A percentile compares a stretch with the other conserved stretches of the same genome.
Evolutionary conservation across 2,329 filamentous ascomycete genomes (phyloP).

Genomic region (Waltergamsia citrina): DNA sequence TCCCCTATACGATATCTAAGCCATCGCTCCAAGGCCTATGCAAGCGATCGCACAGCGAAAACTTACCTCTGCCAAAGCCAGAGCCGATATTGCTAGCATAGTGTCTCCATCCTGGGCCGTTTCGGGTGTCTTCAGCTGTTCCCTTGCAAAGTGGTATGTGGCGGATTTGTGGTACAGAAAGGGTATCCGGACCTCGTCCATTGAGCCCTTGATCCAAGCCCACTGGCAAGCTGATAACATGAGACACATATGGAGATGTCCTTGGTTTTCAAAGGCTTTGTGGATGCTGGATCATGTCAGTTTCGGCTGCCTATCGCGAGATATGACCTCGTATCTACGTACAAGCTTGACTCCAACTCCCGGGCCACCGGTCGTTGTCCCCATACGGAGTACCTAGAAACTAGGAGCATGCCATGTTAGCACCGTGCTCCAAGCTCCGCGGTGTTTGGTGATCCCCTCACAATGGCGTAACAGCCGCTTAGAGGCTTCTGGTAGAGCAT

Average conservation of each 20-base stretch:
- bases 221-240: slow-evolving; percentile 34
- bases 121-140: slow-evolving; percentile 27
- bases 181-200: slow-evolving; percentile 32
- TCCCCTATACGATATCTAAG: slow-evolving; percentile 20
- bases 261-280: slow-evolving; percentile 31
- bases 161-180: slow-evolving; percentile 36
- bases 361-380: slow-evolving; percentile 28
- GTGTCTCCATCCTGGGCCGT: slow-evolving; percentile 28
- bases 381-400: slow-evolving; percentile 29
- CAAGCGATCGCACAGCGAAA: slow-evolving; percentile 1
- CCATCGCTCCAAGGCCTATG: neutral
- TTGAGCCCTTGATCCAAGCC: slow-evolving; percentile 34
- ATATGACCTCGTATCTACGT: slow-evolving; percentile 7
- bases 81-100: slow-evolving; percentile 31
- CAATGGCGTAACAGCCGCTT: slow-evolving; percentile 19
- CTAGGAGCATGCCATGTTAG: slow-evolving; percentile 11
- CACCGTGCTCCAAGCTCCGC: neutral
- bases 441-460: slow-evolving; percentile 7
- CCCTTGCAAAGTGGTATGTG: slow-evolving; percentile 34
- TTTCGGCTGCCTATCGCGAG: neutral
- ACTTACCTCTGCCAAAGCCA: slow-evolving; percentile 32
- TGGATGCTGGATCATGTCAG: slow-evolving; percentile 23
- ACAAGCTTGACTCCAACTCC: slow-evolving; percentile 19
- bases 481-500: slow-evolving; percentile 18
- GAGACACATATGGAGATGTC: slow-evolving; percentile 34